A percentile compares a stretch with the other conserved stretches of the same genome.
phyloP scores from a whole-genome alignment of 2,329 filamentous ascomycete species.

The Diaporthe nobilis region DNA sequence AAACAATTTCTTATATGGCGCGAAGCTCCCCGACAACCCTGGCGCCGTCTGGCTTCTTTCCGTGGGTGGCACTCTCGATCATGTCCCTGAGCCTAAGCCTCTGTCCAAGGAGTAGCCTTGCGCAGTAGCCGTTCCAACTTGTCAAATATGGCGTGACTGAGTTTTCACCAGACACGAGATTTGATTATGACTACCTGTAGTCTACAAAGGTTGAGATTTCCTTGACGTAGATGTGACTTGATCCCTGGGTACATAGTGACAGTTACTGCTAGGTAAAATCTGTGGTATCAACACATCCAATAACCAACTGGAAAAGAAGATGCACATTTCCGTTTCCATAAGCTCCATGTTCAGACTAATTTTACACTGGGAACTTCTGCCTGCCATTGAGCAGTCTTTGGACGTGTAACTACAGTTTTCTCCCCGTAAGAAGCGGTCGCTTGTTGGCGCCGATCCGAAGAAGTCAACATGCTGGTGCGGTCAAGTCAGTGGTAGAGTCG shows the following conservation, averaged over 20 bases:
- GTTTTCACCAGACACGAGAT: not conserved
- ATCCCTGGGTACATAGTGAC: not conserved
- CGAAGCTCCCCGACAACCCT: conserved; percentile 53
- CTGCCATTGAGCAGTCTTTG: not conserved
- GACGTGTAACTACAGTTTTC: not conserved
- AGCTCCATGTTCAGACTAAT: not conserved
- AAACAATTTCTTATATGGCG: conserved; percentile 67
- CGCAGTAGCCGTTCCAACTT: not conserved
- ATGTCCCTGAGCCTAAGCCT: conserved; percentile 60
- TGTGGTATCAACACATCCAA: not conserved
- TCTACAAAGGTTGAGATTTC: not conserved
- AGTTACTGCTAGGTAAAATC: too few species aligned
- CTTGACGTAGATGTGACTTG: not conserved
- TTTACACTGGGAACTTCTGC: not conserved
- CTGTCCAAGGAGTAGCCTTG: conserved; percentile 47
- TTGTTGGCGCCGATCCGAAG: not conserved
- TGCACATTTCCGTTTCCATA: not conserved
- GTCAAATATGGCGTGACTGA: not conserved
- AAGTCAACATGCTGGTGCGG: not conserved
- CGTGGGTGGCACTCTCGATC: conserved; percentile 65
- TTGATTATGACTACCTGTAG: not conserved
- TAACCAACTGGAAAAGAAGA: not conserved
- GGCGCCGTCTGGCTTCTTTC: conserved; percentile 61
- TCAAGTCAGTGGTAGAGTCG: not conserved
- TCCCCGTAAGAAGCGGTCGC: not conserved